A percentile compares a stretch with the other conserved stretches of the same genome.
Conservation (phyloP, 768 basidiomycete genomes). For the Mycena maculata region DNA sequence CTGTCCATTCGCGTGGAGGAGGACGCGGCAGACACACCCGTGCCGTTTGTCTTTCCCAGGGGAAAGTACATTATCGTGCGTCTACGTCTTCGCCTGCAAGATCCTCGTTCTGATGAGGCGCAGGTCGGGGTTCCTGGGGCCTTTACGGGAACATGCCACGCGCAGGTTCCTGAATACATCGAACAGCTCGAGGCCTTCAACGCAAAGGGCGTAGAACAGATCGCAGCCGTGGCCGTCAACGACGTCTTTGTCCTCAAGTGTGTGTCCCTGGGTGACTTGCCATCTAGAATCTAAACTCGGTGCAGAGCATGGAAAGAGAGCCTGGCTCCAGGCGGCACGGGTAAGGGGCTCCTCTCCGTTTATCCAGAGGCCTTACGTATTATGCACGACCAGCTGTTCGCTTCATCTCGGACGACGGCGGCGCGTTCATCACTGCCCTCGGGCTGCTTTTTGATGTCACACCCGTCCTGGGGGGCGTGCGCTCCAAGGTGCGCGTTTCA, state of each 20-base stretch:
- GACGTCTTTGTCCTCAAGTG: constrained; percentile 80
- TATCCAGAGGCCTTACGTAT: constrained; percentile 25
- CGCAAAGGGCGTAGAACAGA: constrained; percentile 77
- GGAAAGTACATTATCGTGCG: constrained; percentile 76
- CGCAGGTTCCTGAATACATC: constrained; percentile 74
- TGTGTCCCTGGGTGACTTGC: constrained; percentile 26
- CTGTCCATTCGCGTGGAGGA: constrained; percentile 69
- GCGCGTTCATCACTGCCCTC: constrained; percentile 60
- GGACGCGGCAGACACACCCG: constrained; percentile 56
- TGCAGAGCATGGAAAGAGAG: constrained; percentile 75
- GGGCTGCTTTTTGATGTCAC: constrained; percentile 75
- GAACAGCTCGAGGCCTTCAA: constrained; percentile 75
- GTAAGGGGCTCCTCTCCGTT: constrained; percentile 47
- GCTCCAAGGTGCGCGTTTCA: constrained; percentile 64
- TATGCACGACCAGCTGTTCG: constrained; percentile 53
- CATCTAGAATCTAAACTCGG: not conserved
- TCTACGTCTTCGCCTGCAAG: constrained; percentile 15
- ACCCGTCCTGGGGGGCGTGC: constrained; percentile 70
- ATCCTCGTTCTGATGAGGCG: not conserved
- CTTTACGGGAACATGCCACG: constrained; percentile 79
- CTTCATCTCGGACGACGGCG: constrained; percentile 79
- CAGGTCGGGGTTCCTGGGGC: constrained; percentile 83
- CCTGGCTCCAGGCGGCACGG: constrained; percentile 66
- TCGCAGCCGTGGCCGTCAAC: constrained; percentile 82
- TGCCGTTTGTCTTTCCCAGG: constrained; percentile 55